These are phyloP conservation scores for Ophiosphaerella herpotricha DNA, from an alignment of 2,329 filamentous ascomycete species.

Conservation along the genomic window DNA sequence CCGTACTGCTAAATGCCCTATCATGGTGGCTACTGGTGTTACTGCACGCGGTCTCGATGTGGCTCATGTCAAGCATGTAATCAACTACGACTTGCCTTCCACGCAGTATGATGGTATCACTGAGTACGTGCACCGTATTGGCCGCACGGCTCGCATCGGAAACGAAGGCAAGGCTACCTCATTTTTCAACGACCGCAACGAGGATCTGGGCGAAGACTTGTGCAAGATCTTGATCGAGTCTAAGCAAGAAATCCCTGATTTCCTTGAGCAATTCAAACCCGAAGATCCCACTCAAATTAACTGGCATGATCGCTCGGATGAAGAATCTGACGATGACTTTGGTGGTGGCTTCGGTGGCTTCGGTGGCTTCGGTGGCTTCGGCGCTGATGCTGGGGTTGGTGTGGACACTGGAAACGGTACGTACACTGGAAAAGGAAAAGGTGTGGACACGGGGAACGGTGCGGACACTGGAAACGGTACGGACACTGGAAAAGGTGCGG, in stretches of 20 bases:
- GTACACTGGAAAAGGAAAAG: constrained; percentile 17
- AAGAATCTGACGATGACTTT: constrained; percentile 38
- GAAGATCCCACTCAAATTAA: constrained; percentile 56
- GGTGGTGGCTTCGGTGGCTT: constrained; percentile 18
- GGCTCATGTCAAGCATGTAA: constrained; percentile 82
- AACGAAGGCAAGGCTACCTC: constrained; percentile 84
- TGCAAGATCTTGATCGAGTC: constrained; percentile 83
- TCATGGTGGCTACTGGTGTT: constrained; percentile 85
- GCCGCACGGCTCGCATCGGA: constrained; percentile 92
- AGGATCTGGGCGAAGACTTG: constrained; percentile 72
- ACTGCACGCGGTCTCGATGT: constrained; percentile 89
- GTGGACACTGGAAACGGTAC: constrained; percentile 11
- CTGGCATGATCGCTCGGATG: constrained; percentile 59
- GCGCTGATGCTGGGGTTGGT: constrained; percentile 13
- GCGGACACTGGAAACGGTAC: constrained; percentile 17
- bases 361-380: constrained; percentile 17
- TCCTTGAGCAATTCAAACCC: constrained; percentile 69
- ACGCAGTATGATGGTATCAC: constrained; percentile 80
- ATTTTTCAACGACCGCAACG: constrained; percentile 81
- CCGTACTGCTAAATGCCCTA: constrained; percentile 72
- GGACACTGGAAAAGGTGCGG: constrained; percentile 10
- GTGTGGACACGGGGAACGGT: constrained; percentile 8
- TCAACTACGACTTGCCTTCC: constrained; percentile 89
- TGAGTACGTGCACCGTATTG: constrained; percentile 94
- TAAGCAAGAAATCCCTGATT: constrained; percentile 78